phyloP scores from a whole-genome alignment of 805 yeast genomes.

The Metschnikowia hibisci region DNA sequence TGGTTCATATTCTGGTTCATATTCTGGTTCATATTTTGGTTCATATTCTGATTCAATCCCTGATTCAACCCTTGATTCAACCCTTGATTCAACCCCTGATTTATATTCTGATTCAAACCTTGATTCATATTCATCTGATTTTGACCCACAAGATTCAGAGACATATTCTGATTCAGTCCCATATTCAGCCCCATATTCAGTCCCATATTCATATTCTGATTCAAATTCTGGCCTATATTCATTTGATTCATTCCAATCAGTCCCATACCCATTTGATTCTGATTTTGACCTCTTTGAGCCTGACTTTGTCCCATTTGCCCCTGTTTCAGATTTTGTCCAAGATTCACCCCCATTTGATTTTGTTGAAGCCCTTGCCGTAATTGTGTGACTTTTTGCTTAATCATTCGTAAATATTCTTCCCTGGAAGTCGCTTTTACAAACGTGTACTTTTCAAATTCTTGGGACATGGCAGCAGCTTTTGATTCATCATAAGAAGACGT shows the following conservation, averaged over 20 bases:
- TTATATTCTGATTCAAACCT: background rate
- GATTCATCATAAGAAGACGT: conserved; percentile 30
- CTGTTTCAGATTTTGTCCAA: background rate
- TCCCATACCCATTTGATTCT: background rate
- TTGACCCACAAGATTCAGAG: no score
- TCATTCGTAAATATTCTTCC: conserved; percentile 50
- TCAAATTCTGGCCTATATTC: conserved; percentile 14
- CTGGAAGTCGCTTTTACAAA: conserved; percentile 55
- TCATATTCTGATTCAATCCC: no score
- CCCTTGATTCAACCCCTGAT: background rate
- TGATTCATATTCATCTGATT: conserved; percentile 3
- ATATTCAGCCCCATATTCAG: background rate
- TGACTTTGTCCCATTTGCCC: background rate
- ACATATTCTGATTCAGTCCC: conserved; percentile 1
- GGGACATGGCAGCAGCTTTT: conserved; percentile 48
- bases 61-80: no score
- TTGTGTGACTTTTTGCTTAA: conserved; percentile 37
- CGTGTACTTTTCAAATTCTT: conserved; percentile 66
- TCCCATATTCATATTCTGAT: background rate
- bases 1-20: conserved; percentile 1
- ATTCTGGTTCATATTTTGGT: no score
- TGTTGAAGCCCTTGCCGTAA: conserved; percentile 20
- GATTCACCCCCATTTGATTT: conserved; percentile 1
- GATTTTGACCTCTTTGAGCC: no score
- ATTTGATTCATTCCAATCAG: background rate